A percentile compares a stretch with the other conserved stretches of the same genome.
phyloP scores from a whole-genome alignment of 2,329 filamentous ascomycete species.

The Proliferodiscus dingleyae region DNA sequence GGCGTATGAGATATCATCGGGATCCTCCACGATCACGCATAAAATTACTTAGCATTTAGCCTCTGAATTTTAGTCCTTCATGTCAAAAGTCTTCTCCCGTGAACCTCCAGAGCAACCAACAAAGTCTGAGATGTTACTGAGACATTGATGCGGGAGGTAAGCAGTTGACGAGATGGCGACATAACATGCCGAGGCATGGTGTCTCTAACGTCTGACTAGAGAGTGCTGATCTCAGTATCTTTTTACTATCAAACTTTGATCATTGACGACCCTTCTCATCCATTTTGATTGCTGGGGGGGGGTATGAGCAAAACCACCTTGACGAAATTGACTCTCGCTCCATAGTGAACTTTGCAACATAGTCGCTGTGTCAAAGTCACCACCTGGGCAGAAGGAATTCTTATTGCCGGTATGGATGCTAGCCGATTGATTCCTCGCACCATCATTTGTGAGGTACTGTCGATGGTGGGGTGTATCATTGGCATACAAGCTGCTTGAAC shows the following conservation, averaged over 20 bases:
- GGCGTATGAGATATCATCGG: slow-evolving; percentile 23
- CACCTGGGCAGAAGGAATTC: slow-evolving; percentile 21
- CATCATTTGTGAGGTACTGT: slow-evolving; percentile 7
- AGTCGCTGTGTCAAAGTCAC: slow-evolving; percentile 23
- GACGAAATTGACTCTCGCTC: slow-evolving; percentile 21
- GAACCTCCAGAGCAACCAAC: too few relatives aligned
- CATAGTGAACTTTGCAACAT: slow-evolving; percentile 31
- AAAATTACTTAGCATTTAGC: slow-evolving; percentile 23
- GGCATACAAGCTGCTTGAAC: slow-evolving; percentile 47
- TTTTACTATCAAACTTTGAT: too few relatives aligned
- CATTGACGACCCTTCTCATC: slow-evolving; percentile 21
- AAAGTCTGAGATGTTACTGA: too few relatives aligned
- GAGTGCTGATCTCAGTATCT: too few relatives aligned
- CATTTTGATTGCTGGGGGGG: slow-evolving; percentile 44
- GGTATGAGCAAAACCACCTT: slow-evolving; percentile 37
- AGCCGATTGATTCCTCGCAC: neutral
- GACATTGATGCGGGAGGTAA: neutral
- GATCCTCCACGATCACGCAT: slow-evolving; percentile 35
- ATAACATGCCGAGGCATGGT: too few relatives aligned
- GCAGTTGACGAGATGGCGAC: too few relatives aligned
- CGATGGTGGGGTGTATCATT: slow-evolving; percentile 37
- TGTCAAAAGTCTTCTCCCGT: neutral
- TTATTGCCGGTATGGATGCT: slow-evolving; percentile 17
- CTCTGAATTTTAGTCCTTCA: slow-evolving; percentile 17
- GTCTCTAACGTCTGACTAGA: too few relatives aligned